phyloP scores from a whole-genome alignment of 1,284 basidiomycete genomes.

The Coniophora puteana region DNA sequence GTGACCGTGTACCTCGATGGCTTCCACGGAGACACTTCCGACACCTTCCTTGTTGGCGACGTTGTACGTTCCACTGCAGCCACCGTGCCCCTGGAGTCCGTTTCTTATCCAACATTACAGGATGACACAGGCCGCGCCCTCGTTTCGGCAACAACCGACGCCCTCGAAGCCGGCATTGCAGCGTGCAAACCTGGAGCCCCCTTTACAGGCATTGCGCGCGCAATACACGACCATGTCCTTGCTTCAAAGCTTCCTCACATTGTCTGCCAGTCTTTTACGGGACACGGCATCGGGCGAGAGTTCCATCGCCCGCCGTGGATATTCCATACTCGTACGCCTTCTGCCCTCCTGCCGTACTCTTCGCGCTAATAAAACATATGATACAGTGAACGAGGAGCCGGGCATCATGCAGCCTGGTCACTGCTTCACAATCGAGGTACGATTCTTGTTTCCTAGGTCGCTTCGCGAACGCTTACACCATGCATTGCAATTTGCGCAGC shows the following conservation, averaged over 20 bases:
- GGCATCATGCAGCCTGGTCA: constrained; percentile 79
- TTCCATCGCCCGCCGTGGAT: constrained; percentile 90
- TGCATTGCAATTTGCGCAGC: constrained; percentile 38
- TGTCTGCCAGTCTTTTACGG: constrained; percentile 73
- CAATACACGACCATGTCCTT: constrained; percentile 68
- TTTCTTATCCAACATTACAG: too few relatives aligned
- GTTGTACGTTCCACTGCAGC: constrained; percentile 44
- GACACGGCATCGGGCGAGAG: constrained; percentile 83
- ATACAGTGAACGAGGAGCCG: constrained; percentile 71
- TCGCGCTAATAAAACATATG: constrained; percentile 2
- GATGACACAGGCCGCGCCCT: constrained; percentile 67
- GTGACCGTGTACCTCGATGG: constrained; percentile 77
- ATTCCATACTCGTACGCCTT: constrained; percentile 56
- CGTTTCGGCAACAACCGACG: constrained; percentile 57
- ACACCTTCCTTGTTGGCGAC: constrained; percentile 75
- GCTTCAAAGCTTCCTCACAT: constrained; percentile 45
- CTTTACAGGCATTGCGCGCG: constrained; percentile 72
- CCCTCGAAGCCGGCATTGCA: constrained; percentile 69
- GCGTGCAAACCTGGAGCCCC: constrained; percentile 76
- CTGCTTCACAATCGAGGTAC: constrained; percentile 86
- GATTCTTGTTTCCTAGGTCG: constrained; percentile 8
- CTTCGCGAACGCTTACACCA: not conserved
- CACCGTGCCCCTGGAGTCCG: too few relatives aligned
- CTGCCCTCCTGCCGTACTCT: constrained; percentile 22
- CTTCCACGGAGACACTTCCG: constrained; percentile 85